Evolutionary conservation across 768 basidiomycete genomes (phyloP).

Genomic region (Termitomyces sp.): DNA sequence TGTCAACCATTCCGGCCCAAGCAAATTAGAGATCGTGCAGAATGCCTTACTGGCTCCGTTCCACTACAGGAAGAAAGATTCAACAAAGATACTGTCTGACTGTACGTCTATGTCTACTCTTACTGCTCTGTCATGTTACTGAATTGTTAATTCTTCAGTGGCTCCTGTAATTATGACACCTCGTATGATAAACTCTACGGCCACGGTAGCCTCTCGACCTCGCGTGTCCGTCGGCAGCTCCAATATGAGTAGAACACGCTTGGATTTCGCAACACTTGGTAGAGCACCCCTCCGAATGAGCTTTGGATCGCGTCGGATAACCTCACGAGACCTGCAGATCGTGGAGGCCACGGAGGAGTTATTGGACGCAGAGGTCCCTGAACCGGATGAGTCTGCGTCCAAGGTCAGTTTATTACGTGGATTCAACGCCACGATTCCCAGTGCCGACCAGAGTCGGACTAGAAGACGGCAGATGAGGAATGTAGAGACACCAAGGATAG

Average conservation of each 20-base stretch:
- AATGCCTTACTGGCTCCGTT: slow-evolving; percentile 72
- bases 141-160: slow-evolving; percentile 36
- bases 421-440: slow-evolving; percentile 93
- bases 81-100: slow-evolving; percentile 69
- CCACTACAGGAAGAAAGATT: slow-evolving; percentile 60
- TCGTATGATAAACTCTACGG: slow-evolving; percentile 66
- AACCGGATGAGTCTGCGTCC: slow-evolving; percentile 62
- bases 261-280: slow-evolving; percentile 77
- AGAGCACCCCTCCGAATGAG: slow-evolving; percentile 71
- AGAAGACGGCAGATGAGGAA: slow-evolving; percentile 77
- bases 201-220: slow-evolving; percentile 57
- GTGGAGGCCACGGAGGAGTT: slow-evolving; percentile 79
- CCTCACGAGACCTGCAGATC: slow-evolving; percentile 80
- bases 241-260: slow-evolving; percentile 30
- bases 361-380: slow-evolving; percentile 65
- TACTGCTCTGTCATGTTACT: neutral
- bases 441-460: slow-evolving; percentile 72
- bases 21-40: slow-evolving; percentile 58
- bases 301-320: slow-evolving; percentile 60
- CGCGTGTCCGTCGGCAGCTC: slow-evolving; percentile 27
- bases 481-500: slow-evolving; percentile 68
- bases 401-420: slow-evolving; percentile 82
- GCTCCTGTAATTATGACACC: slow-evolving; percentile 91
- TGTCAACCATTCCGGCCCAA: slow-evolving; percentile 29
- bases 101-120: slow-evolving; percentile 38